A percentile compares a stretch with the other conserved stretches of the same genome.
Conservation (phyloP, 768 basidiomycete species). For the Tylopilus sp. region DNA sequence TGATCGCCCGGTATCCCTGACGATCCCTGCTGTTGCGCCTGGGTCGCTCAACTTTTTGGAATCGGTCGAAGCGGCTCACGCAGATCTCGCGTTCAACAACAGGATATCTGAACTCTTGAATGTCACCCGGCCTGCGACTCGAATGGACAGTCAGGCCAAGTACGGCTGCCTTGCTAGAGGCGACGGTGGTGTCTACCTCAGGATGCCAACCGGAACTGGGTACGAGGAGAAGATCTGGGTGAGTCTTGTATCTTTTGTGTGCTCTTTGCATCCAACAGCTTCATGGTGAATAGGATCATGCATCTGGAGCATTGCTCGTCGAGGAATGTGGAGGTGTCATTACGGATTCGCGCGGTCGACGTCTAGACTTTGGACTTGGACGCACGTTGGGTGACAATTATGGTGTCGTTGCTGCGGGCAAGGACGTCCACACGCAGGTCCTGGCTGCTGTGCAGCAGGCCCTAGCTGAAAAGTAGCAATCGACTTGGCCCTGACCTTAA, state of each 20-base stretch:
- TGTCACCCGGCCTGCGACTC: constrained; percentile 59
- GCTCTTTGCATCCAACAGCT: background rate
- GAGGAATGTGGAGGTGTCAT: constrained; percentile 89
- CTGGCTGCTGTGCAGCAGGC: constrained; percentile 73
- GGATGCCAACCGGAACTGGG: constrained; percentile 73
- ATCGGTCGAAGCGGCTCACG: constrained; percentile 89
- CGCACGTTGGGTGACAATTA: constrained; percentile 82
- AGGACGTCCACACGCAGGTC: constrained; percentile 63
- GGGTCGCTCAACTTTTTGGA: constrained; percentile 72
- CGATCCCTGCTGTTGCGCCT: constrained; percentile 42
- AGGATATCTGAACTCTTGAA: constrained; percentile 64
- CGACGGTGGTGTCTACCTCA: constrained; percentile 78
- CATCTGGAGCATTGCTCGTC: constrained; percentile 79
- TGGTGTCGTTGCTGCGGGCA: constrained; percentile 82
- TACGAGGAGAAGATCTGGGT: constrained; percentile 99
- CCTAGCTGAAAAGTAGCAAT: too few species aligned
- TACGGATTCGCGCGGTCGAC: constrained; percentile 74
- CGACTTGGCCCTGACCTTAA: too few species aligned
- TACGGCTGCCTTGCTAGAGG: constrained; percentile 85
- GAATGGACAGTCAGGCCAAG: constrained; percentile 98
- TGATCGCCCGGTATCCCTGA: constrained; percentile 45
- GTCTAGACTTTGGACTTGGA: constrained; percentile 84
- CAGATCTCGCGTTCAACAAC: constrained; percentile 82
- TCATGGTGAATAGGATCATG: constrained; percentile 66
- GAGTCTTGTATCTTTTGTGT: constrained; percentile 9